A percentile compares a stretch with the other conserved stretches of the same genome.
phyloP scores from a whole-genome alignment of 2,329 filamentous ascomycete species.

The Monascus ruber region DNA sequence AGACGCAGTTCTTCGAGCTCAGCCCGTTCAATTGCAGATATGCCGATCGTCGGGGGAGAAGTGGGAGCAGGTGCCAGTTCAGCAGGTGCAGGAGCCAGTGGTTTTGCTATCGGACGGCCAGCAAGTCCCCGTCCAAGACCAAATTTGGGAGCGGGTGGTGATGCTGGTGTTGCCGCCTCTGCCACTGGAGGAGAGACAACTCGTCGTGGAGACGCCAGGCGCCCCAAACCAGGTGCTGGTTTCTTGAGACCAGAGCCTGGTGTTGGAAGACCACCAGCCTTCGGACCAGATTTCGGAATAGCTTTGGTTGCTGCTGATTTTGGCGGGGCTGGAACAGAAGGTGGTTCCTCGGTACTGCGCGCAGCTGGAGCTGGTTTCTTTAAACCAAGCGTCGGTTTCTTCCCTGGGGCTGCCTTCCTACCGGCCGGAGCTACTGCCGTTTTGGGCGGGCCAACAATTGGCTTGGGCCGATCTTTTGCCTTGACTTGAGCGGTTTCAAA shows the following conservation, averaged over 20 bases:
- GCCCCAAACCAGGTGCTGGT: conserved; percentile 32
- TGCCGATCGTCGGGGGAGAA: conserved; percentile 49
- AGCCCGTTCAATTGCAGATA: conserved; percentile 73
- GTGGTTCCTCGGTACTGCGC: conserved; percentile 44
- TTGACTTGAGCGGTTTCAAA: conserved; percentile 72
- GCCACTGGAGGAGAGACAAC: conserved; percentile 34
- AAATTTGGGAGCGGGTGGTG: conserved; percentile 40
- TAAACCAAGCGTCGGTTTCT: conserved; percentile 38
- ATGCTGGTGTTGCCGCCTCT: conserved; percentile 33
- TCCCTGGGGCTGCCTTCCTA: conserved; percentile 45
- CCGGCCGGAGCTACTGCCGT: conserved; percentile 43
- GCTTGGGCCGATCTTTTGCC: conserved; percentile 85
- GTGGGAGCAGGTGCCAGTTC: conserved; percentile 35
- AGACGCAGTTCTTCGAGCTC: conserved; percentile 80
- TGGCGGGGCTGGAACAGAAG: conserved; percentile 37
- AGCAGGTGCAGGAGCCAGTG: conserved; percentile 37
- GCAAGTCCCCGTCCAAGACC: conserved; percentile 68
- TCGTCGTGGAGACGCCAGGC: conserved; percentile 30
- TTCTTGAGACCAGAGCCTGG: conserved; percentile 34
- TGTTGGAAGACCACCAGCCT: conserved; percentile 29
- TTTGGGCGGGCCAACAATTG: conserved; percentile 50
- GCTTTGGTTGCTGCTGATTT: conserved; percentile 30
- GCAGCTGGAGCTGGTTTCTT: conserved; percentile 41
- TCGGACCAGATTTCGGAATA: conserved; percentile 36
- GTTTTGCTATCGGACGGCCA: conserved; percentile 73